Percentiles rank a stretch among this genome's conserved stretches.
Conservation (phyloP, 768 basidiomycete genomes). For the Boletus rubroflammeus region DNA sequence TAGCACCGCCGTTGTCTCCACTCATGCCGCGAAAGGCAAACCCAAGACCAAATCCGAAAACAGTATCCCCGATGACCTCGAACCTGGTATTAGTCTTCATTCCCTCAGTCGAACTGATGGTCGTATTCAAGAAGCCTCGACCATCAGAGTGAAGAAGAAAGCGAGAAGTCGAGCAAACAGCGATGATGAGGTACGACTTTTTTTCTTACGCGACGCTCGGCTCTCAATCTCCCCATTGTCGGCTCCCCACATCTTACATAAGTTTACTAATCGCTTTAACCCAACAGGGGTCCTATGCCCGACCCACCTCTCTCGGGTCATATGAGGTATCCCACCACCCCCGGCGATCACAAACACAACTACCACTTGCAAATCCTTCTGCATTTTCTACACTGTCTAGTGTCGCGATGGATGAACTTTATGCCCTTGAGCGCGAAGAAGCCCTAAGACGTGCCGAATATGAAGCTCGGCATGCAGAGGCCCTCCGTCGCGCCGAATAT, state of each 20-base stretch:
- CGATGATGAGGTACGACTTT: conserved; percentile 69
- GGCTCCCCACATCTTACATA: conserved; percentile 29
- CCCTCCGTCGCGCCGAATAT: conserved; percentile 60
- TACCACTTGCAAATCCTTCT: conserved; percentile 34
- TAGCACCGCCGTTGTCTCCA: conserved; percentile 15
- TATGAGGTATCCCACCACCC: conserved; percentile 37
- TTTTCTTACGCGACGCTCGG: not conserved
- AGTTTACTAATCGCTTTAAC: conserved; percentile 17
- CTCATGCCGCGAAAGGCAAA: conserved; percentile 25
- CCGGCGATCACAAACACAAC: conserved; percentile 28
- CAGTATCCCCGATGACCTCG: conserved; percentile 24
- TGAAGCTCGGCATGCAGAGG: conserved; percentile 72
- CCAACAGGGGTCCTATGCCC: conserved; percentile 51
- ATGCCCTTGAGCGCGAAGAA: conserved; percentile 84
- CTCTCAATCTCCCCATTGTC: conserved; percentile 14
- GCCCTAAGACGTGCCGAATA: conserved; percentile 83
- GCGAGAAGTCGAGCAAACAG: conserved; percentile 74
- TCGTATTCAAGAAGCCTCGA: conserved; percentile 22
- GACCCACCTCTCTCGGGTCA: conserved; percentile 49
- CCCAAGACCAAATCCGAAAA: conserved; percentile 30
- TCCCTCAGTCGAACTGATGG: conserved; percentile 19
- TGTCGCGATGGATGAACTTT: conserved; percentile 85
- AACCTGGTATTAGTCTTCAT: conserved; percentile 25
- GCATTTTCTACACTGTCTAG: conserved; percentile 69
- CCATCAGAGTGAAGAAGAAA: conserved; percentile 63